phyloP scores from a whole-genome alignment of 2,329 filamentous ascomycete species.

The Metarhizium sp. region DNA sequence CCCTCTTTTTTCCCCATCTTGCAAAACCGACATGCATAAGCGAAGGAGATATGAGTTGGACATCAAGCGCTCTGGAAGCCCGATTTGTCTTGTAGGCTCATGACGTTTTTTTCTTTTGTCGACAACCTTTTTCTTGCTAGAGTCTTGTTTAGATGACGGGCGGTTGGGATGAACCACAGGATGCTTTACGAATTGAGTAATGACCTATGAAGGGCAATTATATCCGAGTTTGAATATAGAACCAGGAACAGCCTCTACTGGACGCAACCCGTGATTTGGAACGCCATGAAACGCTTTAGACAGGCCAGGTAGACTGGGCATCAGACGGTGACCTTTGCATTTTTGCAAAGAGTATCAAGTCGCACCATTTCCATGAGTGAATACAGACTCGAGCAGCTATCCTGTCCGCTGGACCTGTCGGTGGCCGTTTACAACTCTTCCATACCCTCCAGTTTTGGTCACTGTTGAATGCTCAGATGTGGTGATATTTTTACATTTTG shows the following conservation, averaged over 20 bases:
- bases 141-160: neutral
- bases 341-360: too few relatives aligned
- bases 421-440: too few relatives aligned
- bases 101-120: neutral
- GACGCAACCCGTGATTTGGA: too few relatives aligned
- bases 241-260: neutral
- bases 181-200: neutral
- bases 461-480: neutral
- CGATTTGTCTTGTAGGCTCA: neutral
- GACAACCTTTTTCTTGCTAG: neutral
- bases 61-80: neutral
- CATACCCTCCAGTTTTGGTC: too few relatives aligned
- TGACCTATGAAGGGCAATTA: neutral
- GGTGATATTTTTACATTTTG: slow-evolving; percentile 5
- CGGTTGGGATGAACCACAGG: neutral
- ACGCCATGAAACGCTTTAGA: too few relatives aligned
- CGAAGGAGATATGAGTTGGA: neutral
- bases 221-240: neutral
- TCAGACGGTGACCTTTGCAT: too few relatives aligned
- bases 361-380: too few relatives aligned
- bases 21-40: neutral
- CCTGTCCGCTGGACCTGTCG: too few relatives aligned
- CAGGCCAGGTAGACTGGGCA: too few relatives aligned
- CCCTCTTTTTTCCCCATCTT: neutral
- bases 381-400: too few relatives aligned